Conservation (phyloP, 1,284 basidiomycete genomes). For the Xanthoconium separans region DNA sequence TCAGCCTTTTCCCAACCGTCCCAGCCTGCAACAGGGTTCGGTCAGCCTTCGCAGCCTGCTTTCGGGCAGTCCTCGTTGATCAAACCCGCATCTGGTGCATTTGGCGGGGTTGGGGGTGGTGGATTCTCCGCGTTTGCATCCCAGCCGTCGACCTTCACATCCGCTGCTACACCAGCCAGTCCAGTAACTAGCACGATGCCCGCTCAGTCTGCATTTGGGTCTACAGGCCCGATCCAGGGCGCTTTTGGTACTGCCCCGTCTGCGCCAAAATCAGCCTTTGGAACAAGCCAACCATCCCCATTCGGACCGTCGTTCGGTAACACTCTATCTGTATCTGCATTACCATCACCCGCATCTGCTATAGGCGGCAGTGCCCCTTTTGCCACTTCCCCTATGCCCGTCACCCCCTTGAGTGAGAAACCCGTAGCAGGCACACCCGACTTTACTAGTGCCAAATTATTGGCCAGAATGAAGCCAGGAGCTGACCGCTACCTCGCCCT, state of each 20-base stretch:
- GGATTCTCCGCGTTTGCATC: constrained; percentile 40
- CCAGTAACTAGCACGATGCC: constrained; percentile 15
- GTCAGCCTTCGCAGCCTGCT: constrained; percentile 36
- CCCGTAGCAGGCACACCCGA: constrained; percentile 37
- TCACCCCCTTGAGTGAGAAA: constrained; percentile 27
- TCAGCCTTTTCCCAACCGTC: constrained; percentile 45
- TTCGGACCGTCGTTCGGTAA: constrained; percentile 18
- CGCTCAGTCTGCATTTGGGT: constrained; percentile 33
- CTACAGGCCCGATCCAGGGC: constrained; percentile 20
- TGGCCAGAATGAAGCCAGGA: constrained; percentile 41
- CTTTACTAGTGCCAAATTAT: constrained; percentile 42
- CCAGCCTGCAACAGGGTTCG: constrained; percentile 33
- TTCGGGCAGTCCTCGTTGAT: constrained; percentile 37
- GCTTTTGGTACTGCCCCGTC: constrained; percentile 28
- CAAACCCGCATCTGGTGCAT: constrained; percentile 32
- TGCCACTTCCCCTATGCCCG: constrained; percentile 24
- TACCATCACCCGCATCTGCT: constrained; percentile 19
- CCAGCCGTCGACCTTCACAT: constrained; percentile 29
- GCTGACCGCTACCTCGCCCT: constrained; percentile 55
- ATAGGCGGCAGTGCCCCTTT: constrained; percentile 25
- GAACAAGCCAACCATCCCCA: constrained; percentile 17
- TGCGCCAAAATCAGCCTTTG: constrained; percentile 31
- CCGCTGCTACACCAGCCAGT: constrained; percentile 12
- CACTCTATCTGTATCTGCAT: constrained; percentile 15
- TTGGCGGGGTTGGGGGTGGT: constrained; percentile 30